These are phyloP conservation scores for Punica granatum DNA, from an alignment of 345 rosid species.

Conservation along the genomic window DNA sequence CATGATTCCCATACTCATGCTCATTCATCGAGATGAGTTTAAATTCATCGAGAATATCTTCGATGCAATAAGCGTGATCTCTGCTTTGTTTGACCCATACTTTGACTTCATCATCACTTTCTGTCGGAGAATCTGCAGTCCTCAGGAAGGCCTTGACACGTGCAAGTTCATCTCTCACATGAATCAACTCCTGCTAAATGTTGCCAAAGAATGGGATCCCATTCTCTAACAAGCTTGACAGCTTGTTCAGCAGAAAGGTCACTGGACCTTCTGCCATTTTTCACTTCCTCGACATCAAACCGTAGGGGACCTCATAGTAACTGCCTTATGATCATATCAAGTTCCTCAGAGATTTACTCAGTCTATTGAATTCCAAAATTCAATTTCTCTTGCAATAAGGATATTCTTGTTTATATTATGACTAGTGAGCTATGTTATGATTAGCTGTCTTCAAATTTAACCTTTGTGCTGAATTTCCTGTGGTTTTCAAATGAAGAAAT, in stretches of 20 bases:
- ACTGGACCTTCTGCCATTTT: conserved; percentile 27
- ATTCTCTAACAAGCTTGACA: conserved; percentile 12
- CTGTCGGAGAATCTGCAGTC: conserved; percentile 18
- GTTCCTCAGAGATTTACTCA: too few species aligned
- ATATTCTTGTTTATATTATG: too few species aligned
- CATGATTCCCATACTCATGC: conserved; percentile 12
- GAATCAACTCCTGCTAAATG: conserved; percentile 18
- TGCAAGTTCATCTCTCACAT: conserved; percentile 21
- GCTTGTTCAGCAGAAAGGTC: conserved; percentile 20
- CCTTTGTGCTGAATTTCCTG: too few species aligned
- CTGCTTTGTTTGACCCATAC: conserved; percentile 24
- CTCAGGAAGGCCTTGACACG: conserved; percentile 22
- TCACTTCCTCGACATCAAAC: too few species aligned
- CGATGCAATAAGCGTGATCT: conserved; percentile 19
- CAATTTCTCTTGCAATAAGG: too few species aligned
- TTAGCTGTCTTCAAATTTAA: too few species aligned
- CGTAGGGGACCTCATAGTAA: too few species aligned
- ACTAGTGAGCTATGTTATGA: too few species aligned
- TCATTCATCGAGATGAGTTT: conserved; percentile 12
- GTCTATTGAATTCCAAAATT: too few species aligned
- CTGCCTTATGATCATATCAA: too few species aligned
- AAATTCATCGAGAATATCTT: conserved; percentile 34
- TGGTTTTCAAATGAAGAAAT: too few species aligned
- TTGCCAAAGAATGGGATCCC: conserved; percentile 15
- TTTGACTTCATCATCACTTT: conserved; percentile 15